A percentile compares a stretch with the other conserved stretches of the same genome.
Conservation (phyloP, 345 rosid genomes). For the Carallia brachiata region DNA sequence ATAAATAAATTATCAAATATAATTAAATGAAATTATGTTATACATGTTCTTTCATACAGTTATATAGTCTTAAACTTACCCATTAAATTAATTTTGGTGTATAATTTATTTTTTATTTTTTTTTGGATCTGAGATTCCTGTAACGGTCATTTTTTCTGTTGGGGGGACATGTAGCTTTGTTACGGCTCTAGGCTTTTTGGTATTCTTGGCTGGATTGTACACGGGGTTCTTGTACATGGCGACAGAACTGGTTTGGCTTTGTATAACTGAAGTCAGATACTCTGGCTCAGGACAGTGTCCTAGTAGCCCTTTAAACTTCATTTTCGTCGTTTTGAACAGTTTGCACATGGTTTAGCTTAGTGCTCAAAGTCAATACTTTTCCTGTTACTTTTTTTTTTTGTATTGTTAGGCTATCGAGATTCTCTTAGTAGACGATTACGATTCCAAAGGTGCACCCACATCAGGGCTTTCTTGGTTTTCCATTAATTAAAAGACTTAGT, state of each 20-base stretch:
- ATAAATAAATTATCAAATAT: too few species aligned
- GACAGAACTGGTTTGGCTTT: conserved; percentile 17
- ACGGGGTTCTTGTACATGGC: conserved; percentile 22
- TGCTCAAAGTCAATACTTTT: neutral
- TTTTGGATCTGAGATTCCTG: conserved; percentile 1
- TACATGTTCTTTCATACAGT: too few species aligned
- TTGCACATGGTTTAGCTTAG: neutral
- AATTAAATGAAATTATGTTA: too few species aligned
- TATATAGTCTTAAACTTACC: too few species aligned
- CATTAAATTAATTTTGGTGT: too few species aligned
- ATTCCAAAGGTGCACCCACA: neutral
- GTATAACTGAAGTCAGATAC: neutral
- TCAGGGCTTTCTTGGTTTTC: too few species aligned
- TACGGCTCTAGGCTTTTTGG: conserved; percentile 14
- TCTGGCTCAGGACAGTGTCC: neutral
- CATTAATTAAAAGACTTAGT: too few species aligned
- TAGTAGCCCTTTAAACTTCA: neutral
- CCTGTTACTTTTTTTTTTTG: neutral
- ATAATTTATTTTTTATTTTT: neutral
- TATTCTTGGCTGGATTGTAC: conserved; percentile 25
- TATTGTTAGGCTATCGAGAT: neutral
- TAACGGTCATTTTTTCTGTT: conserved; percentile 46
- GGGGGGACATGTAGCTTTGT: conserved; percentile 9
- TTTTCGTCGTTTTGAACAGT: conserved; percentile 5
- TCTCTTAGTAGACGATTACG: neutral